phyloP scores from a whole-genome alignment of 2,329 filamentous ascomycete species.

The Zalaria sp. region DNA sequence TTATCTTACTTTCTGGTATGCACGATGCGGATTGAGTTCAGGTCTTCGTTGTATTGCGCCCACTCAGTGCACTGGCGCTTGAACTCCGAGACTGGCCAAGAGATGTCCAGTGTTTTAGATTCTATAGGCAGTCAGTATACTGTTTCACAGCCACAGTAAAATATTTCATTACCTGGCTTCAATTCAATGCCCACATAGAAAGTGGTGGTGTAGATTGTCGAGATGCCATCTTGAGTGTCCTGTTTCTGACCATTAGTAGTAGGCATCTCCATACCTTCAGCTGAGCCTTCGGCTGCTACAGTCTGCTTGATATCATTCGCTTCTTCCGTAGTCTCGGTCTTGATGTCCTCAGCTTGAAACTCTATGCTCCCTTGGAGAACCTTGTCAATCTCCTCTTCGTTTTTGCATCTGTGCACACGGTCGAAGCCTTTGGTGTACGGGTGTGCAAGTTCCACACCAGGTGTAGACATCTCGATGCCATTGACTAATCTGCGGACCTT shows the following conservation, averaged over 20 bases:
- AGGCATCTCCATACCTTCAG: slow-evolving; percentile 23
- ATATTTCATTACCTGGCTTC: slow-evolving; percentile 43
- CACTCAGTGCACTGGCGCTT: slow-evolving; percentile 67
- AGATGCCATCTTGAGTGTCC: slow-evolving; percentile 25
- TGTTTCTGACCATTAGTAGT: slow-evolving; percentile 18
- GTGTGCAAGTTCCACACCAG: slow-evolving; percentile 64
- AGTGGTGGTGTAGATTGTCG: slow-evolving; percentile 69
- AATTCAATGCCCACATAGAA: slow-evolving; percentile 88
- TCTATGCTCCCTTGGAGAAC: slow-evolving; percentile 48
- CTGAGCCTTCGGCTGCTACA: slow-evolving; percentile 30
- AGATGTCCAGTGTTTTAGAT: slow-evolving; percentile 60
- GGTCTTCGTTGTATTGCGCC: slow-evolving; percentile 58
- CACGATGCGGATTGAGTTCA: slow-evolving; percentile 67
- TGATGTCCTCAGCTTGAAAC: slow-evolving; percentile 45
- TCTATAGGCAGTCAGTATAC: slow-evolving; percentile 28
- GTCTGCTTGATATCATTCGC: slow-evolving; percentile 34
- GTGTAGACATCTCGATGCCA: slow-evolving; percentile 65
- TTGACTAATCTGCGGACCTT: slow-evolving; percentile 78
- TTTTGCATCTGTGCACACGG: slow-evolving; percentile 56
- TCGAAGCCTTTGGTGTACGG: slow-evolving; percentile 91
- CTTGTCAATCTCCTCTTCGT: slow-evolving; percentile 45
- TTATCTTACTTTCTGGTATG: slow-evolving; percentile 68
- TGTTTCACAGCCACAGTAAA: background rate
- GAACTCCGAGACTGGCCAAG: slow-evolving; percentile 73
- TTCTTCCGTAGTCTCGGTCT: slow-evolving; percentile 38